Base-by-base conservation (phyloP, 345 rosid genomes). In the Brassica cretica region DNA sequence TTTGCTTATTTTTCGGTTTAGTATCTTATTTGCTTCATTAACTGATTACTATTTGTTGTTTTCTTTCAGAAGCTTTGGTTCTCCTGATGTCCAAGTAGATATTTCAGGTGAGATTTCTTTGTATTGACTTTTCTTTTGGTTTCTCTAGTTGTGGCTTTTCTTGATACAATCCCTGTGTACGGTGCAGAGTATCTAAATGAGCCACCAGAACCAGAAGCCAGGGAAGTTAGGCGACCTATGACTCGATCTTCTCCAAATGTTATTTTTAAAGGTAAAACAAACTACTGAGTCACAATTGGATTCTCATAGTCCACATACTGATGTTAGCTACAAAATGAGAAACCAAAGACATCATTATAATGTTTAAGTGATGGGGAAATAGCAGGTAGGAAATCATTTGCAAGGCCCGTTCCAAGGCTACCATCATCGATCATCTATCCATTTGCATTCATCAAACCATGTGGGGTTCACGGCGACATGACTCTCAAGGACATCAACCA, bases 401-500 rank as follows among this genome's bases (percentile, higher is more conserved):
- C 89, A 62, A 78, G 88, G 56, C 77, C 91, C 11, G 87, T 97
- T 10, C 81, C 94, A 10, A 91, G 84, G 84, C 82, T 84, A 76
- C 88, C 97, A 66, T 91, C 96, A 16, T 89, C 97, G 3, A 86
- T 93, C 55, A 91, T 87, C 39, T 91, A 93, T 77, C 99, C 99
- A 46, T 96, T 96, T 84, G 91, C 91, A 58, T 88, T 96, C 78
- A 86, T 96, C 84, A 96, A 96, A 80, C 99, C 99, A 11, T 93
- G 96, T 55, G 92, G 94, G 0, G 81, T 88, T 77, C 93, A 88
- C 15, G 98, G 98, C 32, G 95, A 88, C 66, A 93, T 93, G 56
- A 96, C 99, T 24, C 86, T 96, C 72, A 93, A 96, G 83, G 99
- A 96, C 84, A 96, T 96, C 75, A 96, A 96, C 87, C 93, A 88